phyloP scores from a whole-genome alignment of 176 grass and related monocot species.

The Avena sativa region DNA sequence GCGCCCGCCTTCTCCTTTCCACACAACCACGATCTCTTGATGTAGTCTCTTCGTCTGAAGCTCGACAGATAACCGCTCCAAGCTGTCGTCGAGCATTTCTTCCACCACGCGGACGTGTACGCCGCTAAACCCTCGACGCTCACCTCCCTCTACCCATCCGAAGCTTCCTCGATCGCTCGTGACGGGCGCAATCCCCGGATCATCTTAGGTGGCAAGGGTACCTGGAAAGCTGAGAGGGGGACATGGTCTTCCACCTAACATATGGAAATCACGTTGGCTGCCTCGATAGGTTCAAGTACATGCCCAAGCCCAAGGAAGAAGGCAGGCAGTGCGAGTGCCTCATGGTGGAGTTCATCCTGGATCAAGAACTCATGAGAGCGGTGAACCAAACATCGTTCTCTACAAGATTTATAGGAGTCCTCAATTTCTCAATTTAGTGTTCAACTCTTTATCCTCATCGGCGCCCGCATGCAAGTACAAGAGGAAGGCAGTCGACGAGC shows the following conservation, averaged over 20 bases:
- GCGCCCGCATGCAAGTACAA: background rate
- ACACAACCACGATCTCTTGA: too few species aligned
- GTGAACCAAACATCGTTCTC: background rate
- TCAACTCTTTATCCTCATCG: background rate
- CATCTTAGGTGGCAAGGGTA: background rate
- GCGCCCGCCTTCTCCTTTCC: too few species aligned
- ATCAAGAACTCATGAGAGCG: background rate
- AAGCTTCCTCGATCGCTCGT: background rate
- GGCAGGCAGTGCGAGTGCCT: background rate
- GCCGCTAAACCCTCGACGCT: background rate
- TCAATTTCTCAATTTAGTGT: background rate
- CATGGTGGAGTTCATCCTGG: constrained; percentile 7
- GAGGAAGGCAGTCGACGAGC: background rate
- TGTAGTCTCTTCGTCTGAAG: background rate
- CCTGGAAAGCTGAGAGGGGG: background rate
- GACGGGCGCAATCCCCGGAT: background rate
- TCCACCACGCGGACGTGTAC: background rate
- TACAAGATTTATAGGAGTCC: constrained; percentile 20
- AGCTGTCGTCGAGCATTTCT: background rate
- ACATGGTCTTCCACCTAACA: background rate
- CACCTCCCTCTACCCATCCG: too few species aligned
- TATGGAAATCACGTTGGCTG: background rate
- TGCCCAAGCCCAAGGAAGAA: background rate
- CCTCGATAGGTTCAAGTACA: background rate
- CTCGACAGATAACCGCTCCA: background rate